Conservation (phyloP, 2,329 filamentous ascomycete genomes). For the Microascus cirrosus region DNA sequence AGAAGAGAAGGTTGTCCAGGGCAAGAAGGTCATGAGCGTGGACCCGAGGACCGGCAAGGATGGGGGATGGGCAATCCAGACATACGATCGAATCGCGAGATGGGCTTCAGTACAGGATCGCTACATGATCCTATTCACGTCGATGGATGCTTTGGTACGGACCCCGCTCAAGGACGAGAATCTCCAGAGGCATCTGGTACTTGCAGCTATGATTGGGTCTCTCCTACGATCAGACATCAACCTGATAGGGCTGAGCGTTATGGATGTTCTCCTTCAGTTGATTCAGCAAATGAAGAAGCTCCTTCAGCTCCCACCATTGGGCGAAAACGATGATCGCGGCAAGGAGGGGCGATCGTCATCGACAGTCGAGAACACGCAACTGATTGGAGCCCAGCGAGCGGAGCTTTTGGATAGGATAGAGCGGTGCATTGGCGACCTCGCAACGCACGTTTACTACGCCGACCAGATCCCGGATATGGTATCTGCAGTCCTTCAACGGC, state of each 20-base stretch:
- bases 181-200: conserved; percentile 60
- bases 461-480: conserved; percentile 97
- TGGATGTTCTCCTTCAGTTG: conserved; percentile 82
- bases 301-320: conserved; percentile 48
- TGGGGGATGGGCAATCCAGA: conserved; percentile 67
- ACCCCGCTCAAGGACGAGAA: conserved; percentile 59
- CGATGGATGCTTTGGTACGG: conserved; percentile 64
- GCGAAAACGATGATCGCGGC: conserved; percentile 16
- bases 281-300: conserved; percentile 73
- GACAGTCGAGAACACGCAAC: background rate
- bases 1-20: conserved; percentile 41
- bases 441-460: conserved; percentile 92
- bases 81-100: conserved; percentile 68
- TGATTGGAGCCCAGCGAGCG: conserved; percentile 33
- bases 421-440: conserved; percentile 77
- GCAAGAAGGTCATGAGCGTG: conserved; percentile 40
- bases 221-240: conserved; percentile 82
- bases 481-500: conserved; percentile 61
- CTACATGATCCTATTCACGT: conserved; percentile 76
- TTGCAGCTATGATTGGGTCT: conserved; percentile 70
- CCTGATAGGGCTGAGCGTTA: conserved; percentile 88
- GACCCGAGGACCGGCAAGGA: conserved; percentile 30
- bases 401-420: conserved; percentile 63
- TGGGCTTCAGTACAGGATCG: conserved; percentile 94
- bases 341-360: conserved; percentile 15